Evolutionary conservation across 2,329 filamentous ascomycete species (phyloP).

Genomic region (Penicillium aurantiogriseum): DNA sequence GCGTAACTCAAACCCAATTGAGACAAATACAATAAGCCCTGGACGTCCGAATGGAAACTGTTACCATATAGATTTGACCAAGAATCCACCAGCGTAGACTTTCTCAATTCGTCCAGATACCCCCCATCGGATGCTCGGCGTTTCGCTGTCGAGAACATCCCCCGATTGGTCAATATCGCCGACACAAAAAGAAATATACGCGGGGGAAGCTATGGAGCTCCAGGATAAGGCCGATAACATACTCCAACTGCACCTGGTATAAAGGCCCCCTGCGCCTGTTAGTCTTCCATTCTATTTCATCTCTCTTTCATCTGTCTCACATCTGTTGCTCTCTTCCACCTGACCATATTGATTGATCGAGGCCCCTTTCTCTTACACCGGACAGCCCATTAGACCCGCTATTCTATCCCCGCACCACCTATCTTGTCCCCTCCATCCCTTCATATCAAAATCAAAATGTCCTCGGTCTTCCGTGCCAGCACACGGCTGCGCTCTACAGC

Average conservation of each 20-base stretch:
- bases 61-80: constrained; percentile 13
- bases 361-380: neutral
- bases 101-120: constrained; percentile 23
- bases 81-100: constrained; percentile 21
- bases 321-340: neutral
- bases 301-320: neutral
- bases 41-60: constrained; percentile 4
- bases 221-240: constrained; percentile 19
- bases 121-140: constrained; percentile 18
- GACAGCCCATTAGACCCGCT: constrained; percentile 2
- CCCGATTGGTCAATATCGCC: constrained; percentile 27
- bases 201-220: constrained; percentile 24
- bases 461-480: constrained; percentile 38
- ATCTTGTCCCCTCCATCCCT: neutral
- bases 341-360: neutral
- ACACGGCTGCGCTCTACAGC: constrained; percentile 34
- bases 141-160: neutral
- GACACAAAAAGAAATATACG: constrained; percentile 24
- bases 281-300: neutral
- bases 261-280: constrained; percentile 20
- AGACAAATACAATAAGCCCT: neutral
- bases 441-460: constrained; percentile 30
- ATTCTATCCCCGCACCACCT: constrained; percentile 4
- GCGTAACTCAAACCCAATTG: neutral
- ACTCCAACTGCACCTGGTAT: constrained; percentile 15